Evolutionary conservation across 306 rosid genomes (phyloP).

Genomic region (Heteromeles arbutifolia): DNA sequence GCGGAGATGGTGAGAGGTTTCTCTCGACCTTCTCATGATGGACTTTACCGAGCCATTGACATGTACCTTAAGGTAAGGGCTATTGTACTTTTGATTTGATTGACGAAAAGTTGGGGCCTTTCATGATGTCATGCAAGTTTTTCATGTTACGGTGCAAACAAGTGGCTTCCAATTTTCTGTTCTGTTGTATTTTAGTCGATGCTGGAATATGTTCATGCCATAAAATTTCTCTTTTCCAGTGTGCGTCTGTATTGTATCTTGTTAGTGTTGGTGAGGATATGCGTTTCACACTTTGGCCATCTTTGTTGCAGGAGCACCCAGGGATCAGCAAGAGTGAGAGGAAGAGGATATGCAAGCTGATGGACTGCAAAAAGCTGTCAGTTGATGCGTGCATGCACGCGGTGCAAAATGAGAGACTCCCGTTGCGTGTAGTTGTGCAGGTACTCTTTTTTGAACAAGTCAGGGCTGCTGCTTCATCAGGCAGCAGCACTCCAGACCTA

Average conservation of each 20-base stretch:
- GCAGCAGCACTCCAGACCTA: slow-evolving; percentile 90
- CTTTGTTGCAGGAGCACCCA: slow-evolving; percentile 64
- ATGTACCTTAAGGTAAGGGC: slow-evolving; percentile 79
- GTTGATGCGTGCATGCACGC: slow-evolving; percentile 92
- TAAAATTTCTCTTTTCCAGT: not conserved
- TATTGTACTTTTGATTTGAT: not conserved
- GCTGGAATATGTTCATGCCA: not conserved
- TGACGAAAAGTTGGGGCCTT: not conserved
- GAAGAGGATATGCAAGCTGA: slow-evolving; percentile 85
- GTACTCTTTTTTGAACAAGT: slow-evolving; percentile 92
- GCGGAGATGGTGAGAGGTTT: slow-evolving; percentile 63
- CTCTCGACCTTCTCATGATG: slow-evolving; percentile 79
- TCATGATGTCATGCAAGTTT: not conserved
- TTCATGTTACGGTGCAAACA: slow-evolving; percentile 1
- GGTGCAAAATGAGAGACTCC: slow-evolving; percentile 93
- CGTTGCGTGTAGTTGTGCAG: slow-evolving; percentile 88
- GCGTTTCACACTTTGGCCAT: not conserved
- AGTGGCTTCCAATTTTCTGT: not conserved
- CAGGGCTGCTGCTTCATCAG: slow-evolving; percentile 66
- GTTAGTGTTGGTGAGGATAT: slow-evolving; percentile 3
- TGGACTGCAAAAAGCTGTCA: slow-evolving; percentile 87
- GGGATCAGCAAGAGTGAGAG: slow-evolving; percentile 78
- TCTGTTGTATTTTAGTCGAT: not conserved
- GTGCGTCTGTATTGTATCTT: not conserved
- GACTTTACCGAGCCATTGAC: slow-evolving; percentile 87